Percentiles rank a stretch among this genome's conserved stretches.
Conservation (phyloP, 345 rosid genomes). For the Lumnitzera littorea region DNA sequence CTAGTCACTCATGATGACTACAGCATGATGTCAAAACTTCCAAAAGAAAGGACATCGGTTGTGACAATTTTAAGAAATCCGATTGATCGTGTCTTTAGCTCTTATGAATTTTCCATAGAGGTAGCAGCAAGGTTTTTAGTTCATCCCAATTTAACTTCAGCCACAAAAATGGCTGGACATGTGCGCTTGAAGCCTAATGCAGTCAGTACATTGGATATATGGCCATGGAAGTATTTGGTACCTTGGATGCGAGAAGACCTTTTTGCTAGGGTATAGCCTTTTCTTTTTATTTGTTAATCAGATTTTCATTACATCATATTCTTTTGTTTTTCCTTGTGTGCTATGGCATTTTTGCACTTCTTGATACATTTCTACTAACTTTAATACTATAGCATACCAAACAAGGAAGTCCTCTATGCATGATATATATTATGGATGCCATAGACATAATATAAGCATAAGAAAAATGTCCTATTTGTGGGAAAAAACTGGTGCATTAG, state of each 20-base stretch:
- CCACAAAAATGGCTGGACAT: slow-evolving; percentile 52
- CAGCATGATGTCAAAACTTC: slow-evolving; percentile 84
- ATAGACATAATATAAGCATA: too few relatives aligned
- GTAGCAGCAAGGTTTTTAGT: slow-evolving; percentile 96
- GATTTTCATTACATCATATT: neutral
- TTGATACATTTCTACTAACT: too few relatives aligned
- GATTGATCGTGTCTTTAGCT: slow-evolving; percentile 76
- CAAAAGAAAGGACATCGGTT: slow-evolving; percentile 72
- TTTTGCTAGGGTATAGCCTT: slow-evolving; percentile 65
- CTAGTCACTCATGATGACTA: slow-evolving; percentile 94
- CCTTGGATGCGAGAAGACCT: slow-evolving; percentile 99
- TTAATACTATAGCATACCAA: too few relatives aligned
- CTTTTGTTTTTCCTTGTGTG: neutral
- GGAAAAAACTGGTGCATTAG: too few relatives aligned
- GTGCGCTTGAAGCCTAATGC: slow-evolving; percentile 49
- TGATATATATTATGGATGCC: too few relatives aligned
- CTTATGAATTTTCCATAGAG: slow-evolving; percentile 91
- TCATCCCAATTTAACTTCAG: slow-evolving; percentile 90
- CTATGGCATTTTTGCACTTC: too few relatives aligned
- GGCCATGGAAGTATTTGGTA: slow-evolving; percentile 99
- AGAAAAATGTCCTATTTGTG: too few relatives aligned
- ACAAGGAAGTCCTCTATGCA: too few relatives aligned
- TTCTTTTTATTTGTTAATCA: neutral
- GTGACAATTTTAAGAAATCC: slow-evolving; percentile 92
- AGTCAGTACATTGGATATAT: slow-evolving; percentile 89